phyloP scores from a whole-genome alignment of 148 eudicot species.

The Diospyros kaki region DNA sequence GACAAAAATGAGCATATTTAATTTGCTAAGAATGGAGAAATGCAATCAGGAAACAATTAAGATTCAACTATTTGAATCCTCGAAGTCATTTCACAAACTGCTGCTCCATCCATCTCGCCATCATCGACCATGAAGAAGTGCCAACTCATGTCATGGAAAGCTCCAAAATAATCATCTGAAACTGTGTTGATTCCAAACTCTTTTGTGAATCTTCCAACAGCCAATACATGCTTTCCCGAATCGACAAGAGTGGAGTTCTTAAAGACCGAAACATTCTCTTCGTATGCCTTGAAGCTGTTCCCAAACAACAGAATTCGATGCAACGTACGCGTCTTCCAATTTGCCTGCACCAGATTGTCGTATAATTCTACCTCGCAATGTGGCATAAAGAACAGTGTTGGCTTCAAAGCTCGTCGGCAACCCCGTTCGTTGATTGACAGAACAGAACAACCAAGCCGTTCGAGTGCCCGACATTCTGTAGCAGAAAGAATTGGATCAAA shows the following conservation, averaged over 20 bases:
- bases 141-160: slow-evolving; percentile 72
- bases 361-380: slow-evolving; percentile 81
- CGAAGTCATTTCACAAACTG: no score
- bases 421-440: slow-evolving; percentile 70
- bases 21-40: no score
- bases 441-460: slow-evolving; percentile 60
- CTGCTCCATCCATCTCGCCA: no score
- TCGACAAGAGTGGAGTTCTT: slow-evolving; percentile 32
- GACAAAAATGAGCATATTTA: no score
- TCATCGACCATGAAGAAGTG: slow-evolving; percentile 41
- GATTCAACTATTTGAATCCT: no score
- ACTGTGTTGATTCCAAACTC: slow-evolving; percentile 45
- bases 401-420: slow-evolving; percentile 43
- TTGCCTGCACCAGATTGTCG: slow-evolving; percentile 64
- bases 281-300: slow-evolving; percentile 63
- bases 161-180: slow-evolving; percentile 56
- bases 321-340: slow-evolving; percentile 48
- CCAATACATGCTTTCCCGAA: slow-evolving; percentile 49
- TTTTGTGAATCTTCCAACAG: slow-evolving; percentile 34
- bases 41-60: no score
- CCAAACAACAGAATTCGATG: slow-evolving; percentile 53
- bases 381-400: slow-evolving; percentile 81
- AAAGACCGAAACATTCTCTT: slow-evolving; percentile 34
- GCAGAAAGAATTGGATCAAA: slow-evolving; percentile 80
- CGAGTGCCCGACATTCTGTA: slow-evolving; percentile 53